Percentiles rank a stretch among this genome's conserved stretches.
phyloP scores from a whole-genome alignment of 2,329 filamentous ascomycete genomes.

The Cladosporium sphaerospermum region DNA sequence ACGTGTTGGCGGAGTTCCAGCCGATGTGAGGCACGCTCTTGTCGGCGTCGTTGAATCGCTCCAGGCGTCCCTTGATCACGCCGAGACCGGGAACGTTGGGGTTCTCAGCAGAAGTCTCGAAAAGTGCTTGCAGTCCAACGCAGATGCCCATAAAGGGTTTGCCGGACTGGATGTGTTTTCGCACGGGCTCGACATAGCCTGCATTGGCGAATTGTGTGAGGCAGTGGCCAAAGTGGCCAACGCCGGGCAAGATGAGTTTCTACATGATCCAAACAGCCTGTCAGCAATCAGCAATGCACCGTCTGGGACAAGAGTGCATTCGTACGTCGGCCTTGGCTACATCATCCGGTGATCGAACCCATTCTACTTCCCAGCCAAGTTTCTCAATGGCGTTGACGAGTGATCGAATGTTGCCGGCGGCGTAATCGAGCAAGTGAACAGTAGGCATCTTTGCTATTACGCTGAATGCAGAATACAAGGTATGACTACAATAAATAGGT shows the following conservation, averaged over 20 bases:
- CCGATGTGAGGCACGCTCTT: slow-evolving; percentile 99
- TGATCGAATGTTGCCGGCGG: slow-evolving; percentile 92
- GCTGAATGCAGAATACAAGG: background rate
- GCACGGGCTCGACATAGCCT: slow-evolving; percentile 77
- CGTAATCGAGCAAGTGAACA: slow-evolving; percentile 79
- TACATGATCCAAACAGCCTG: slow-evolving; percentile 34
- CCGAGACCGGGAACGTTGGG: slow-evolving; percentile 66
- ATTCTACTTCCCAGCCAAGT: slow-evolving; percentile 85
- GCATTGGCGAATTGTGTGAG: slow-evolving; percentile 74
- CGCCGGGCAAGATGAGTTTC: slow-evolving; percentile 92
- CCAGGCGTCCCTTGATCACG: slow-evolving; percentile 63
- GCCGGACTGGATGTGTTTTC: slow-evolving; percentile 74
- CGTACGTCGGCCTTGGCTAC: slow-evolving; percentile 75
- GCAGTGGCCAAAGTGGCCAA: slow-evolving; percentile 97
- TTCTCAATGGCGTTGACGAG: slow-evolving; percentile 97
- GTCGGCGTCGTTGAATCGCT: slow-evolving; percentile 66
- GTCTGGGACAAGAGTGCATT: background rate
- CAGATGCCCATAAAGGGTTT: slow-evolving; percentile 99
- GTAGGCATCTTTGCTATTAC: slow-evolving; percentile 58
- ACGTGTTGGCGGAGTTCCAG: slow-evolving; percentile 83
- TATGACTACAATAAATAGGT: background rate
- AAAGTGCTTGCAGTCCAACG: slow-evolving; percentile 86
- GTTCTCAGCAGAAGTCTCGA: slow-evolving; percentile 78
- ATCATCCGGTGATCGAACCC: slow-evolving; percentile 80
- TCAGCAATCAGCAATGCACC: slow-evolving; percentile 27